Conservation (phyloP, 768 basidiomycete species). For the Phylloporus sp. region DNA sequence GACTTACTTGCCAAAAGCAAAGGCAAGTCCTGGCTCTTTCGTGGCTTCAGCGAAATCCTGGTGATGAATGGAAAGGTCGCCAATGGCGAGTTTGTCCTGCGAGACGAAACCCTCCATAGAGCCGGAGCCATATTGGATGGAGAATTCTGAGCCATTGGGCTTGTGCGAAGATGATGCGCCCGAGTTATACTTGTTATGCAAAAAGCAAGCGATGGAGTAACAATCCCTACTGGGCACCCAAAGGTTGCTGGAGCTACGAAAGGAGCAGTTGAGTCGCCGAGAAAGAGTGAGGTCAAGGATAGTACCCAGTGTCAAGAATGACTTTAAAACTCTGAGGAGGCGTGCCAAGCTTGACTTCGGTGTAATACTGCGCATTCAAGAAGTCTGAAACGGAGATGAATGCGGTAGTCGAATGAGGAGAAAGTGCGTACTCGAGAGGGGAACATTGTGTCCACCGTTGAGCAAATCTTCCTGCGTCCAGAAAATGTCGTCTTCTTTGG, state of each 20-base stretch:
- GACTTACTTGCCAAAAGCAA: conserved; percentile 90
- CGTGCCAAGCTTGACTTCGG: conserved; percentile 78
- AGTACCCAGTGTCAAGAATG: conserved; percentile 85
- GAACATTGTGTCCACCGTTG: conserved; percentile 80
- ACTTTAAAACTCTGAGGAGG: conserved; percentile 93
- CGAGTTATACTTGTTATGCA: conserved; percentile 91
- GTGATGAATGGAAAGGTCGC: conserved; percentile 67
- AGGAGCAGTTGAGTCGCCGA: conserved; percentile 18
- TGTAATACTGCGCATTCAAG: conserved; percentile 97
- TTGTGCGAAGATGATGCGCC: conserved; percentile 77
- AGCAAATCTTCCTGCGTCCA: conserved; percentile 75
- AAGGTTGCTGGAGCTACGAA: conserved; percentile 77
- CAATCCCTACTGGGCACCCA: conserved; percentile 87
- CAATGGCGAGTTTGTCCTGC: conserved; percentile 73
- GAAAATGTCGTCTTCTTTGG: conserved; percentile 57
- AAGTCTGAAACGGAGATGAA: conserved; percentile 57
- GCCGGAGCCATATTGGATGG: conserved; percentile 93
- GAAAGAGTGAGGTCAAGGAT: neutral
- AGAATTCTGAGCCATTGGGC: conserved; percentile 83
- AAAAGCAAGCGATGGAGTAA: conserved; percentile 89
- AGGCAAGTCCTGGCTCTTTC: conserved; percentile 94
- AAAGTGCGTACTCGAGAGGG: conserved; percentile 72
- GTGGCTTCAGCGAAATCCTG: conserved; percentile 95
- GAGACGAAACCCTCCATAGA: conserved; percentile 97
- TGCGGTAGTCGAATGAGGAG: neutral